Conservation (phyloP, 164 flowering plant genomes). For the Paratinospora sagittata region DNA sequence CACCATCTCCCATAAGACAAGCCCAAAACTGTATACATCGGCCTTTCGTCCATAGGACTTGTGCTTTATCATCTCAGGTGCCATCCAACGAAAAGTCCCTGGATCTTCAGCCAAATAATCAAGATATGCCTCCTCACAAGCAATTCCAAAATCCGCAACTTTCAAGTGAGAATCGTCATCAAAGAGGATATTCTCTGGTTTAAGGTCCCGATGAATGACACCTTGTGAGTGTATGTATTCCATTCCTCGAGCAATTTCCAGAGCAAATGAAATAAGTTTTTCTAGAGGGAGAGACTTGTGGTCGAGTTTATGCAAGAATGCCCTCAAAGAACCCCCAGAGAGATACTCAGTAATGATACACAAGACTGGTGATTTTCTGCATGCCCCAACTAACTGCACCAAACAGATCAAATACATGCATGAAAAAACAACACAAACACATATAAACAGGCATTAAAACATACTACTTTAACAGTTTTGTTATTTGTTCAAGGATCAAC, state of each 20-base stretch:
- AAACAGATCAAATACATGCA: conserved; percentile 9
- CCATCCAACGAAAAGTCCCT: conserved; percentile 99
- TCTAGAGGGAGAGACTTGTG: conserved; percentile 46
- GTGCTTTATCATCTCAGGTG: conserved; percentile 87
- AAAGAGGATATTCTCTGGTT: conserved; percentile 78
- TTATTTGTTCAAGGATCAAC: not conserved
- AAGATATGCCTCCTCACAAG: conserved; percentile 70
- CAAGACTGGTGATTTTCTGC: conserved; percentile 66
- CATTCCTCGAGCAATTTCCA: conserved; percentile 88
- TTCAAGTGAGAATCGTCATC: conserved; percentile 55
- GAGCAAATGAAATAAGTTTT: conserved; percentile 49
- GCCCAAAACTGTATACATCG: conserved; percentile 90
- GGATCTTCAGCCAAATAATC: conserved; percentile 72
- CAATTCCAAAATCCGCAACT: conserved; percentile 91
- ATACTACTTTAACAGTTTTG: not conserved
- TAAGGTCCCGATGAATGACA: conserved; percentile 82
- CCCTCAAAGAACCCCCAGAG: conserved; percentile 80
- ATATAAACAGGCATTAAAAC: not conserved
- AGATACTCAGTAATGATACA: conserved; percentile 76
- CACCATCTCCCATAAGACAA: conserved; percentile 81
- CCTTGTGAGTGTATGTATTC: conserved; percentile 85
- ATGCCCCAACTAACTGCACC: conserved; percentile 74
- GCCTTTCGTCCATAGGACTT: conserved; percentile 68
- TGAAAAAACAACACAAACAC: not conserved
- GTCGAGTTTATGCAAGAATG: conserved; percentile 67